A percentile compares a stretch with the other conserved stretches of the same genome.
These are phyloP conservation scores for Ceratobasidium sp. DNA, from an alignment of 1,284 basidiomycete species.

Conservation along the genomic window DNA sequence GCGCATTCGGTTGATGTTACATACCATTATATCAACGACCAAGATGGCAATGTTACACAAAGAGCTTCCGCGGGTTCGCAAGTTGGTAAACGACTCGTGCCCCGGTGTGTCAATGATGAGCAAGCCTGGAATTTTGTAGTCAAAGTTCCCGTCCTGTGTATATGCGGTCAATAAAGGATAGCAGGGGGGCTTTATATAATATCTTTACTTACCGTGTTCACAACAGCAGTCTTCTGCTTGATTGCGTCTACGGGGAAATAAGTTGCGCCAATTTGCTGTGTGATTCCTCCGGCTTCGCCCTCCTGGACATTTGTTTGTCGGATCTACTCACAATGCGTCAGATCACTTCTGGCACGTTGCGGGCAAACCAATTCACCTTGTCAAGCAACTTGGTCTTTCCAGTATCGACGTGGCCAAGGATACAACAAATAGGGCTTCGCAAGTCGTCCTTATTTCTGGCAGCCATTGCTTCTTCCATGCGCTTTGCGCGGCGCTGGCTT, in stretches of 20 bases:
- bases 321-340: constrained; percentile 69
- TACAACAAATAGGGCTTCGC: constrained; percentile 98
- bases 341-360: constrained; percentile 1
- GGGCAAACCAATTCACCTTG: constrained; percentile 72
- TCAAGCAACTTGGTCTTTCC: constrained; percentile 99
- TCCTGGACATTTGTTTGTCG: constrained; percentile 99
- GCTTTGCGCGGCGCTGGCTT: constrained; percentile 82
- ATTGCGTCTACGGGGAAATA: constrained; percentile 99
- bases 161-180: constrained; percentile 24
- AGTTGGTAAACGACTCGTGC: constrained; percentile 99
- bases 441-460: constrained; percentile 91
- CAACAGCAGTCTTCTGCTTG: constrained; percentile 89
- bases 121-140: constrained; percentile 98
- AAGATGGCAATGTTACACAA: constrained; percentile 99
- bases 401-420: constrained; percentile 99
- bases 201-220: constrained; percentile 77
- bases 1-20: constrained; percentile 50
- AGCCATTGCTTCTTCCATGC: constrained; percentile 88
- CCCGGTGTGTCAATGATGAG: constrained; percentile 99
- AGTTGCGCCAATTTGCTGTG: constrained; percentile 99
- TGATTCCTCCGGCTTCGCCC: constrained; percentile 99
- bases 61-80: constrained; percentile 96
- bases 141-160: constrained; percentile 79
- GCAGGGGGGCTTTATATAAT: constrained; percentile 33
- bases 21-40: constrained; percentile 97